Base-by-base conservation (phyloP, 2,329 filamentous ascomycete genomes). In the Colletotrichum filicis region DNA sequence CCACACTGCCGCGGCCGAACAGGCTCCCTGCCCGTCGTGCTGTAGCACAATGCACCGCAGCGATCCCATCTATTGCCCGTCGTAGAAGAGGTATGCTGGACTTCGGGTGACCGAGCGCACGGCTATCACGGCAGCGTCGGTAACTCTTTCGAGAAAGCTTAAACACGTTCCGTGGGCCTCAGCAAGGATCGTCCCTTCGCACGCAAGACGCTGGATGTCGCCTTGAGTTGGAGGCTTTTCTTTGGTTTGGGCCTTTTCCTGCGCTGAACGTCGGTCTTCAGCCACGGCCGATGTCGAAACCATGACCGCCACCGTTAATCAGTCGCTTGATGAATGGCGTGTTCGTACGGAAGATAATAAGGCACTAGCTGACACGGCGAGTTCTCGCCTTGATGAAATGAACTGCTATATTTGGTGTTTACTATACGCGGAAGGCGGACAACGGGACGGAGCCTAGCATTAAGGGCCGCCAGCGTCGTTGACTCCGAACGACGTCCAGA, bases 41-140 rank as follows among this genome's bases (percentile, higher is more conserved):
- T 12, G 0, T 77, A 82, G 4, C n/a, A 42, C n/a, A 30, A 49
- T 71, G 30, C 52, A 22, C 63, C 35, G 35, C 14, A n/a, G 11
- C 9, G 12, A 26, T 35, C 46, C 32, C 66, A 28, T 64, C 66
- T 60, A 16, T 7, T n/a, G 32, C n/a, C 22, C 42, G n/a, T 46
- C 42, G 28, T 49, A 49, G 42, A 9, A 49, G 42, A 49, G 42
- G 42, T 22, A 22, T 60, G 55, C 11, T 46, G 49, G 22, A 49
- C 59, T 72, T 60, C 53, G 28, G 59, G 53, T 64, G 59, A 64
- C 55, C 46, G 66, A 64, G 69, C 69, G 58, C 65, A 68, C 52
- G 69, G 69, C 65, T 64, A 26, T 24, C 22, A 24, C 65, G 57
- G 65, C 63, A 62, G n/a, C 28, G 19, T 49, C 28, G 22, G 16